phyloP scores from a whole-genome alignment of 768 basidiomycete genomes.

The Calocera cornea region DNA sequence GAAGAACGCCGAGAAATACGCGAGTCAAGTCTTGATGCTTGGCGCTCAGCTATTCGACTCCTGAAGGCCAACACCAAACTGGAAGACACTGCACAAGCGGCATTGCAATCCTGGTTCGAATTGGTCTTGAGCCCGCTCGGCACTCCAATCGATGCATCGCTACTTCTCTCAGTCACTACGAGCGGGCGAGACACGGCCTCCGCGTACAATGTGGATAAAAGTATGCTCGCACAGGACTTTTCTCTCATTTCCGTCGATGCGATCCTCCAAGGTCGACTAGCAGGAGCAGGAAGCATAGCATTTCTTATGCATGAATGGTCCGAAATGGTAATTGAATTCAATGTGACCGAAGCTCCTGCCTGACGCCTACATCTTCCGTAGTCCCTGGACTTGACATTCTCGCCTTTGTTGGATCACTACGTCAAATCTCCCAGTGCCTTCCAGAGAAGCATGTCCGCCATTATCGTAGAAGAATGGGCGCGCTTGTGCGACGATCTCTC shows the following conservation, averaged over 20 bases:
- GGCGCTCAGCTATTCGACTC: slow-evolving; percentile 53
- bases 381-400: slow-evolving; percentile 51
- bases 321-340: slow-evolving; percentile 31
- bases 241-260: slow-evolving; percentile 64
- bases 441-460: slow-evolving; percentile 73
- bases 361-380: slow-evolving; percentile 8
- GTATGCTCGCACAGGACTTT: slow-evolving; percentile 82
- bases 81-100: neutral
- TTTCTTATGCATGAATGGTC: slow-evolving; percentile 58
- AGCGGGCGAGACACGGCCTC: slow-evolving; percentile 33
- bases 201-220: slow-evolving; percentile 90
- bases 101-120: slow-evolving; percentile 57
- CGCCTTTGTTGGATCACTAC: slow-evolving; percentile 64
- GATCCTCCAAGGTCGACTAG: slow-evolving; percentile 65
- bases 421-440: slow-evolving; percentile 81
- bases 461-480: slow-evolving; percentile 89
- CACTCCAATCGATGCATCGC: slow-evolving; percentile 49
- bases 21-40: slow-evolving; percentile 52
- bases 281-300: slow-evolving; percentile 65
- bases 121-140: slow-evolving; percentile 85
- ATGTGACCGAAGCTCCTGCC: slow-evolving; percentile 18
- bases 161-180: slow-evolving; percentile 54
- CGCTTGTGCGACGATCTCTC: slow-evolving; percentile 22
- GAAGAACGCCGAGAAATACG: slow-evolving; percentile 84
- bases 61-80: slow-evolving; percentile 17